A percentile compares a stretch with the other conserved stretches of the same genome.
Evolutionary conservation across 225 moss, liverwort and hornwort genomes (phyloP).

Genomic region (Neckera pumila): DNA sequence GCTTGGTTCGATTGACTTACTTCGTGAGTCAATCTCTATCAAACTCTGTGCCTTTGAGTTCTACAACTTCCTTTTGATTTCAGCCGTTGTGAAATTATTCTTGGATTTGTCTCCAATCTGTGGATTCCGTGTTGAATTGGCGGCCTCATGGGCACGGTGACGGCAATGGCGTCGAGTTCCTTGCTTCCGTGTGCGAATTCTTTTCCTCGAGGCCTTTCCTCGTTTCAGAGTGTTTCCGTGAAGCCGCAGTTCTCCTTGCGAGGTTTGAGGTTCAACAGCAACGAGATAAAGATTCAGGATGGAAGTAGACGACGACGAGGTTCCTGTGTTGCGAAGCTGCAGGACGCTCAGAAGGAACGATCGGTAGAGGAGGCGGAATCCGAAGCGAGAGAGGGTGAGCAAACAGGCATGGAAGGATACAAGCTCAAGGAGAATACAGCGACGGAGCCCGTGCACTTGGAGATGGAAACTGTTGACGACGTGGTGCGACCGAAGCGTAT

Average conservation of each 20-base stretch:
- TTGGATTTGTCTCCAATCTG: neutral
- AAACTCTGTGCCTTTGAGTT: neutral
- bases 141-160: neutral
- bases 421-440: constrained; percentile 14
- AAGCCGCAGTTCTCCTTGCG: neutral
- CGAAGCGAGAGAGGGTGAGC: constrained; percentile 5
- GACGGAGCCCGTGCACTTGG: constrained; percentile 18
- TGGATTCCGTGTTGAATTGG: neutral
- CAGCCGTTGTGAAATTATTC: neutral
- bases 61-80: neutral
- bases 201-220: neutral
- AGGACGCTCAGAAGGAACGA: neutral
- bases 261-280: neutral
- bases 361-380: neutral
- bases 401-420: neutral
- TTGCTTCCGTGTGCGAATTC: neutral
- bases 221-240: neutral
- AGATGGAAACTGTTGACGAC: constrained; percentile 37
- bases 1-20: neutral
- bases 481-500: constrained; percentile 55
- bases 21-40: neutral
- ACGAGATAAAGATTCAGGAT: neutral
- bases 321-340: neutral
- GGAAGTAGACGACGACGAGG: neutral
- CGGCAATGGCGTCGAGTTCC: constrained; percentile 7